Percentiles rank a stretch among this genome's conserved stretches.
Conservation (phyloP, 2,329 filamentous ascomycete genomes). For the Didymella lethalis region DNA sequence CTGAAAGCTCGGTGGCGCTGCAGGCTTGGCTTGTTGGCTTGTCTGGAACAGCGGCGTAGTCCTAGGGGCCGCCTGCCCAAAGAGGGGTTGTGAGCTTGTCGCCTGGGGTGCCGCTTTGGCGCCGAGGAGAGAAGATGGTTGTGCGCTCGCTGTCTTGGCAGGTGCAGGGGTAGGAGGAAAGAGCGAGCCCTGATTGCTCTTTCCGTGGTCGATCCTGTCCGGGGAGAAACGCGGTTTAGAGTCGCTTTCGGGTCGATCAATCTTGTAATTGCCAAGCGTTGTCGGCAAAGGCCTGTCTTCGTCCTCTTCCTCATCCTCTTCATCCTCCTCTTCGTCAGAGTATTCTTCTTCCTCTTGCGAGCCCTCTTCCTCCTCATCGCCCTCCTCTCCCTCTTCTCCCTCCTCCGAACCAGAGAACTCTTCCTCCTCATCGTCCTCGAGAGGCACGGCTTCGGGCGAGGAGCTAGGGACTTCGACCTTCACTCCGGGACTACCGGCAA, state of each 20-base stretch:
- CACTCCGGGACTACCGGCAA: conserved; percentile 59
- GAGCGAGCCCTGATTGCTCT: not conserved
- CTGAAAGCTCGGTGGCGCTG: conserved; percentile 58
- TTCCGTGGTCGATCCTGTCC: too few species aligned
- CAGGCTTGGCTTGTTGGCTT: conserved; percentile 18
- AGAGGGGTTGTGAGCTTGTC: conserved; percentile 23
- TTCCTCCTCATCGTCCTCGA: conserved; percentile 47
- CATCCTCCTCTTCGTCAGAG: conserved; percentile 43
- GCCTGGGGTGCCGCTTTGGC: not conserved
- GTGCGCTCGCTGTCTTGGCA: conserved; percentile 34
- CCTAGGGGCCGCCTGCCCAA: conserved; percentile 27
- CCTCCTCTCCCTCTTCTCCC: conserved; percentile 48
- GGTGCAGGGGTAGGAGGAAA: conserved; percentile 46
- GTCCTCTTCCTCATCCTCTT: conserved; percentile 10
- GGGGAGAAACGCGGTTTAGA: conserved; percentile 29
- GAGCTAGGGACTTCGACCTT: conserved; percentile 51
- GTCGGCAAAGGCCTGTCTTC: conserved; percentile 8
- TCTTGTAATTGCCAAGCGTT: conserved; percentile 20
- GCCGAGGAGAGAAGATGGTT: conserved; percentile 7
- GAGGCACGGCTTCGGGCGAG: conserved; percentile 43
- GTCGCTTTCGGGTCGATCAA: conserved; percentile 3
- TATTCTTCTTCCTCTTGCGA: conserved; percentile 43
- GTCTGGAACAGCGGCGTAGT: conserved; percentile 26
- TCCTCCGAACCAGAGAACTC: conserved; percentile 53
- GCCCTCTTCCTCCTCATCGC: conserved; percentile 54